These are phyloP conservation scores for Colletotrichum abscissum DNA, from an alignment of 2,329 filamentous ascomycete species.

Conservation along the genomic window DNA sequence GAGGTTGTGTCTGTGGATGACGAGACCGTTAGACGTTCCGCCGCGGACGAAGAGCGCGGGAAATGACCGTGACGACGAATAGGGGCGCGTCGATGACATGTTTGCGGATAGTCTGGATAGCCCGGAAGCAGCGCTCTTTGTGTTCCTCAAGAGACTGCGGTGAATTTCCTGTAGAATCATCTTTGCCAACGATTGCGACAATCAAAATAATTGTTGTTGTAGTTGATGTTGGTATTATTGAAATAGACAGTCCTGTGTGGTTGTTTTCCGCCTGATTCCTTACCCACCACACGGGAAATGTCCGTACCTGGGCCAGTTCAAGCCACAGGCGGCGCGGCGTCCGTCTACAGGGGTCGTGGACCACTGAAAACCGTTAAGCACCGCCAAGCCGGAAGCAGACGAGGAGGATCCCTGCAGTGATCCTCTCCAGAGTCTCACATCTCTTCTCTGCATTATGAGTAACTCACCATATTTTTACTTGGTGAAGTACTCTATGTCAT, in stretches of 20 bases:
- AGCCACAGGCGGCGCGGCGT: not conserved
- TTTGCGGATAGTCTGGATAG: not conserved
- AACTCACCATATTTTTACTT: not conserved
- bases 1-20: slow-evolving; percentile 49
- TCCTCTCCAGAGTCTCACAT: not conserved
- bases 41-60: slow-evolving; percentile 53
- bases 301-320: not conserved
- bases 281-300: not conserved
- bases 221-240: not conserved
- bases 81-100: not conserved
- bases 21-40: slow-evolving; percentile 45
- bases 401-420: not conserved
- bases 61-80: slow-evolving; percentile 36
- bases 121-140: not conserved
- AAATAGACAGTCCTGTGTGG: not conserved
- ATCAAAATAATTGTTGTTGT: not conserved
- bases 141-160: not conserved
- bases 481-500: not conserved
- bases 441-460: not conserved
- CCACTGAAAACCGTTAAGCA: not conserved
- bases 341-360: not conserved
- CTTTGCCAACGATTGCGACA: not conserved
- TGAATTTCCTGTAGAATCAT: not conserved
- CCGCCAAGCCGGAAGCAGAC: not conserved
- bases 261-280: not conserved